These are phyloP conservation scores for Polygonum maritimum DNA, from an alignment of 148 eudicot genomes.

Conservation along the genomic window DNA sequence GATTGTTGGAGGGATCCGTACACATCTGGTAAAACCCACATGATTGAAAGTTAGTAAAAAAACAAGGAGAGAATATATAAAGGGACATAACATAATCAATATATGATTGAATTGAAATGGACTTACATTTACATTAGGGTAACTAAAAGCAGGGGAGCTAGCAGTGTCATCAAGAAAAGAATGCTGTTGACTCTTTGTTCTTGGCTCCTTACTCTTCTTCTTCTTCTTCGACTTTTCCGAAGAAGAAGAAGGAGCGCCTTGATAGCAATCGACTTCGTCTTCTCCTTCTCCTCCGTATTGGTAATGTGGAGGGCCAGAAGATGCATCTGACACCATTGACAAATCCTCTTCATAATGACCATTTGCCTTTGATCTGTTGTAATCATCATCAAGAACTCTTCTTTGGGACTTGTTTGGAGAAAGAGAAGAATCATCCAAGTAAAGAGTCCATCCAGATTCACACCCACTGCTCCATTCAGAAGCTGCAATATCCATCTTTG, in stretches of 20 bases:
- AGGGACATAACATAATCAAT: background rate
- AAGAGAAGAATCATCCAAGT: background rate
- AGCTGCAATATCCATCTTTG: conserved; percentile 2
- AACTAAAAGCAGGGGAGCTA: conserved; percentile 10
- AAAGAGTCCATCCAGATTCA: conserved; percentile 8
- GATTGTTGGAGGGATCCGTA: conserved; percentile 22
- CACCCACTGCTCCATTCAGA: conserved; percentile 12
- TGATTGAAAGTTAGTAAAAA: background rate
- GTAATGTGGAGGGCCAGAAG: conserved; percentile 7
- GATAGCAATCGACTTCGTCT: background rate
- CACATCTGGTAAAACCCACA: conserved; percentile 24
- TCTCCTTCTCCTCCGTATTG: conserved; percentile 17
- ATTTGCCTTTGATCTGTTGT: background rate
- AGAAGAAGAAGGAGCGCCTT: background rate
- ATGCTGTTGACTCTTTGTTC: background rate
- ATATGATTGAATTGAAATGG: background rate
- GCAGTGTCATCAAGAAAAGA: conserved; percentile 9
- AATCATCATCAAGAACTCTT: background rate
- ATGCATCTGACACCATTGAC: conserved; percentile 12
- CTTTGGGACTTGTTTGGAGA: background rate
- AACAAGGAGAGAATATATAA: background rate
- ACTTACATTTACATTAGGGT: background rate
- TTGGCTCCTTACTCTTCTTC: conserved; percentile 8
- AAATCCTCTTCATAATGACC: conserved; percentile 8
- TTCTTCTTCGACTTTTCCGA: conserved; percentile 11